A percentile compares a stretch with the other conserved stretches of the same genome.
phyloP scores from a whole-genome alignment of 805 yeast species.

The Wickerhamiella brachini region DNA sequence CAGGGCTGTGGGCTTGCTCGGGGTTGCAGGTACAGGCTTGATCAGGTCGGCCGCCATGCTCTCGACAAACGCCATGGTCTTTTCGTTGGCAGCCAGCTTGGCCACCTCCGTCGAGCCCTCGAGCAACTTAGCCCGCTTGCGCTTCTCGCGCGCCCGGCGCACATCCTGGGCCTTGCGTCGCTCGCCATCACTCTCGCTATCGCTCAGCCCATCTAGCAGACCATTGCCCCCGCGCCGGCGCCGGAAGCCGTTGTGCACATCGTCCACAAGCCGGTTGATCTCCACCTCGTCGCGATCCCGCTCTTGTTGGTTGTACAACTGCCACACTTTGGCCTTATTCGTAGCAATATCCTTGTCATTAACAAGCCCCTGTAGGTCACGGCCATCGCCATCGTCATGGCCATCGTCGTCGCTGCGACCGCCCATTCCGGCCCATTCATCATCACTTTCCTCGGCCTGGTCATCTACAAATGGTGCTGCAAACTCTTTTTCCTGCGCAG shows the following conservation, averaged over 20 bases:
- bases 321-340: slow-evolving; percentile 5
- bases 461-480: slow-evolving; percentile 9
- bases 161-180: slow-evolving; percentile 1
- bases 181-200: slow-evolving; percentile 5
- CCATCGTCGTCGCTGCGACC: slow-evolving; percentile 6
- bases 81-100: slow-evolving; percentile 9
- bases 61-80: slow-evolving; percentile 13
- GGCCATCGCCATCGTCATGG: slow-evolving; percentile 8
- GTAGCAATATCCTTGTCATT: slow-evolving; percentile 6
- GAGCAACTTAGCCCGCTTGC: slow-evolving; percentile 9
- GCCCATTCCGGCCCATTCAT: slow-evolving; percentile 12
- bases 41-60: slow-evolving; percentile 13
- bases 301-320: slow-evolving; percentile 12
- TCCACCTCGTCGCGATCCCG: slow-evolving; percentile 11
- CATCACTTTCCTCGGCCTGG: slow-evolving; percentile 19
- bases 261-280: slow-evolving; percentile 12
- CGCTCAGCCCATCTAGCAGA: slow-evolving; percentile 1
- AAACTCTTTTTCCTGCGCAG: slow-evolving; percentile 3
- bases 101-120: slow-evolving; percentile 8
- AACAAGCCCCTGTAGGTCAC: slow-evolving; percentile 12
- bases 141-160: slow-evolving; percentile 5
- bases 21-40: slow-evolving; percentile 3
- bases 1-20: background rate
- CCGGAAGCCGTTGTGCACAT: slow-evolving; percentile 16
- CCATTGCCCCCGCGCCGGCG: slow-evolving; percentile 8